Percentiles rank a stretch among this genome's conserved stretches.
These are phyloP conservation scores for Lachancea lanzarotensis DNA, from an alignment of 805 yeast species.

Conservation along the genomic window DNA sequence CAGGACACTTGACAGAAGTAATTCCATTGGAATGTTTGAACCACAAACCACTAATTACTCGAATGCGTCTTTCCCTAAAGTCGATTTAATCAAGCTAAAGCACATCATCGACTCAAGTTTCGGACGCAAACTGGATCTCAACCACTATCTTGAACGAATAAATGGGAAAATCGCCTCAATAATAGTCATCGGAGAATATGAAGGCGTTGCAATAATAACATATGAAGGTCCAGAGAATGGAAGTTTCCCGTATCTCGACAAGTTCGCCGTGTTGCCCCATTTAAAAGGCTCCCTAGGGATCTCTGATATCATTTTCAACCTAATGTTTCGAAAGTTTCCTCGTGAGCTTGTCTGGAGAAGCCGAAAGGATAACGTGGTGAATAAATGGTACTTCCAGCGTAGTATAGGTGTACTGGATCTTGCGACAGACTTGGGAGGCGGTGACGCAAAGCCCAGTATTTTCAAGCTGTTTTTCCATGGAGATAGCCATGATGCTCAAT, in stretches of 20 bases:
- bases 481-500: conserved; percentile 19
- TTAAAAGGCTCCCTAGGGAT: conserved; percentile 90
- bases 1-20: conserved; percentile 15
- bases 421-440: conserved; percentile 32
- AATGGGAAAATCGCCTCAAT: conserved; percentile 63
- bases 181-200: conserved; percentile 88
- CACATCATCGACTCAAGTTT: conserved; percentile 73
- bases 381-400: conserved; percentile 96
- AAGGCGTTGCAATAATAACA: conserved; percentile 90
- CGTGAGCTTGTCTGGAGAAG: conserved; percentile 87
- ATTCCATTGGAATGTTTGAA: conserved; percentile 26
- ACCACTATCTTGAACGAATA: conserved; percentile 62
- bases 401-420: conserved; percentile 61
- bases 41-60: neutral
- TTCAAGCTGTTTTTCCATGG: conserved; percentile 41
- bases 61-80: conserved; percentile 9
- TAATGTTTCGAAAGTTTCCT: conserved; percentile 61
- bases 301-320: conserved; percentile 87
- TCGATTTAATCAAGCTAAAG: conserved; percentile 55
- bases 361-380: conserved; percentile 77
- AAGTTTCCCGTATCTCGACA: conserved; percentile 75
- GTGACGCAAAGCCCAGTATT: conserved; percentile 27
- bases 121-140: conserved; percentile 55
- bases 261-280: conserved; percentile 79
- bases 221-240: conserved; percentile 49